Evolutionary conservation across 257 asterid species (phyloP).

Genomic region (Linderniella brevidens): DNA sequence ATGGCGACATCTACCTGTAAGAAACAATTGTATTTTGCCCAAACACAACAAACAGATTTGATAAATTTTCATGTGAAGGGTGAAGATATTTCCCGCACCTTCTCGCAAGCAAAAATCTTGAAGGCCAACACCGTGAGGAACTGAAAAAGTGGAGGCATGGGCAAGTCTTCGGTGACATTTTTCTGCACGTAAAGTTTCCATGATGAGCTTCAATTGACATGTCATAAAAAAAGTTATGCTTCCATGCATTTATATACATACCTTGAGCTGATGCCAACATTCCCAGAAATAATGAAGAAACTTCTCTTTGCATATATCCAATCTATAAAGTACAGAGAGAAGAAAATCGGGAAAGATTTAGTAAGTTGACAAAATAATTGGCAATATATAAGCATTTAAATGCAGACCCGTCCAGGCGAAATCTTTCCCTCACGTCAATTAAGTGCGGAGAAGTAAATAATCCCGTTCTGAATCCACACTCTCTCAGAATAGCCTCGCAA

Average conservation of each 20-base stretch:
- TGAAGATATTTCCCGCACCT: conserved; percentile 23
- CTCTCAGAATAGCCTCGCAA: conserved; percentile 70
- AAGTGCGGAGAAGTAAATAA: conserved; percentile 85
- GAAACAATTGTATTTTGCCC: conserved; percentile 8
- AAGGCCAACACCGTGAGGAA: conserved; percentile 81
- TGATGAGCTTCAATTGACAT: conserved; percentile 9
- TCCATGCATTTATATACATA: conserved; percentile 10
- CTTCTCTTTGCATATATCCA: conserved; percentile 72
- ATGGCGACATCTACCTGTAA: conserved; percentile 87
- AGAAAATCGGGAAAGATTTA: conserved; percentile 7
- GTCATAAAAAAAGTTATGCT: not conserved
- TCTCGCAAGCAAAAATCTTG: conserved; percentile 54
- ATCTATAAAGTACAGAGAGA: conserved; percentile 29
- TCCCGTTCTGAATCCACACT: conserved; percentile 77
- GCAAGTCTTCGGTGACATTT: conserved; percentile 48
- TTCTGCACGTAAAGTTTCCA: conserved; percentile 30
- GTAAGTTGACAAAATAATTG: not conserved
- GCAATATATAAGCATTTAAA: conserved; percentile 9
- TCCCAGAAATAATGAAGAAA: conserved; percentile 73
- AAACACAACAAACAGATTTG: conserved; percentile 3
- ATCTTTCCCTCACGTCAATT: conserved; percentile 89
- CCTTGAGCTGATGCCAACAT: conserved; percentile 76
- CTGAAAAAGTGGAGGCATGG: conserved; percentile 94
- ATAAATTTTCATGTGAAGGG: not conserved
- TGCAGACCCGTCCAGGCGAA: conserved; percentile 64